phyloP scores from a whole-genome alignment of 164 flowering plant genomes.

The Stephania yunnanensis region DNA sequence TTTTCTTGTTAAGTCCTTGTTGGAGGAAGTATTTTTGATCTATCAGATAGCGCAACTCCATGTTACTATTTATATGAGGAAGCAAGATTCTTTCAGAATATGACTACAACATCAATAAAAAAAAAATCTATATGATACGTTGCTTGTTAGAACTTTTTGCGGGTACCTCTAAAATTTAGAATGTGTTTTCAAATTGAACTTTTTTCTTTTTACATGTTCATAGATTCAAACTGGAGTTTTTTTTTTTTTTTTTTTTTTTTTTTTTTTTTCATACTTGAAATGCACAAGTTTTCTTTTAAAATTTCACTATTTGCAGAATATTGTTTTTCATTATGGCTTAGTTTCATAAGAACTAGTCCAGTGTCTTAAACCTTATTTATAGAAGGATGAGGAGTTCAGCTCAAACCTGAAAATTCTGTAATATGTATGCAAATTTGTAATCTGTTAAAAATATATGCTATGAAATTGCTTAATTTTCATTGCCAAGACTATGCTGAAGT shows the following conservation, averaged over 20 bases:
- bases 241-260: too few relatives aligned
- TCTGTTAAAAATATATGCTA: too few relatives aligned
- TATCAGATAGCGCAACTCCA: neutral
- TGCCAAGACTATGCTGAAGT: too few relatives aligned
- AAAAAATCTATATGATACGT: neutral
- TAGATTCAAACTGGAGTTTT: neutral
- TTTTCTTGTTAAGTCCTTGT: constrained; percentile 20
- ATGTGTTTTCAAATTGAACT: neutral
- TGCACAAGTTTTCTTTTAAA: neutral
- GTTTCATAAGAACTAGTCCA: neutral
- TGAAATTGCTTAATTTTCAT: too few relatives aligned
- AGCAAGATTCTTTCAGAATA: neutral
- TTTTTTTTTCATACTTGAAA: neutral
- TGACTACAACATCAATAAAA: neutral
- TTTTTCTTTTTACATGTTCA: neutral
- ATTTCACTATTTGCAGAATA: neutral
- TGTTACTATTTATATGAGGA: neutral
- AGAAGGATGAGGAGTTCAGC: too few relatives aligned
- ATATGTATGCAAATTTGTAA: neutral
- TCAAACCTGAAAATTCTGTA: too few relatives aligned
- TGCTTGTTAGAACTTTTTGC: neutral
- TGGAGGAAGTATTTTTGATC: neutral
- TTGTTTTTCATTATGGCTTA: neutral
- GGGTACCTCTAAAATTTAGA: neutral
- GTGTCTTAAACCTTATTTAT: too few relatives aligned